A percentile compares a stretch with the other conserved stretches of the same genome.
Evolutionary conservation across 805 yeast species (phyloP).

Genomic region (Nakazawaea populi): DNA sequence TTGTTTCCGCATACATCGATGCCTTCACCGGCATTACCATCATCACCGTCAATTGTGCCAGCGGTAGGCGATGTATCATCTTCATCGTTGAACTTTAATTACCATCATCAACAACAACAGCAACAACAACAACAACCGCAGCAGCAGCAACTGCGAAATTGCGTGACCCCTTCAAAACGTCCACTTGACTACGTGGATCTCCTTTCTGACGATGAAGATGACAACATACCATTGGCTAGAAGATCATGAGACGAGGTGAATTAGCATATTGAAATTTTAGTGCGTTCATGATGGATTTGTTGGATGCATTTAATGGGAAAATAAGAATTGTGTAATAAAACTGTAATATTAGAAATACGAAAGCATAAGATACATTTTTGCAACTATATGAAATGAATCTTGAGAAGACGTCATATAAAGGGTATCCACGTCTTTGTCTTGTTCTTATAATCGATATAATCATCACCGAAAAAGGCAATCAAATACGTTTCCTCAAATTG

Average conservation of each 20-base stretch:
- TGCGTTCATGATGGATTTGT: no score
- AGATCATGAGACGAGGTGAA: neutral
- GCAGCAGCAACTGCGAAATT: neutral
- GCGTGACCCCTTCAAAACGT: slow-evolving; percentile 12
- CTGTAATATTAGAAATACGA: neutral
- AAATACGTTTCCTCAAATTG: slow-evolving; percentile 63
- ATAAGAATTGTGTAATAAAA: neutral
- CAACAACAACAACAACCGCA: neutral
- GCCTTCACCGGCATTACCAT: neutral
- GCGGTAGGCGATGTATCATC: neutral
- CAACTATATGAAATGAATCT: no score
- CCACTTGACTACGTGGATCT: slow-evolving; percentile 21
- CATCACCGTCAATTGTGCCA: neutral
- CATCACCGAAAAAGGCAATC: slow-evolving; percentile 62
- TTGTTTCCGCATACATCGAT: neutral
- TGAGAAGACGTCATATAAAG: slow-evolving; percentile 28
- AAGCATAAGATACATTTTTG: no score
- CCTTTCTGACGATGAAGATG: slow-evolving; percentile 20
- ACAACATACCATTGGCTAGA: slow-evolving; percentile 3
- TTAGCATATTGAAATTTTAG: no score
- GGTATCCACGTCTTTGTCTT: slow-evolving; percentile 60
- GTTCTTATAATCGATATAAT: slow-evolving; percentile 48
- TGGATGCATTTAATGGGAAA: no score
- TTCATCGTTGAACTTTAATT: neutral
- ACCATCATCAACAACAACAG: neutral